Conservation (phyloP, 306 rosid species). For the Cajanus cajan region DNA sequence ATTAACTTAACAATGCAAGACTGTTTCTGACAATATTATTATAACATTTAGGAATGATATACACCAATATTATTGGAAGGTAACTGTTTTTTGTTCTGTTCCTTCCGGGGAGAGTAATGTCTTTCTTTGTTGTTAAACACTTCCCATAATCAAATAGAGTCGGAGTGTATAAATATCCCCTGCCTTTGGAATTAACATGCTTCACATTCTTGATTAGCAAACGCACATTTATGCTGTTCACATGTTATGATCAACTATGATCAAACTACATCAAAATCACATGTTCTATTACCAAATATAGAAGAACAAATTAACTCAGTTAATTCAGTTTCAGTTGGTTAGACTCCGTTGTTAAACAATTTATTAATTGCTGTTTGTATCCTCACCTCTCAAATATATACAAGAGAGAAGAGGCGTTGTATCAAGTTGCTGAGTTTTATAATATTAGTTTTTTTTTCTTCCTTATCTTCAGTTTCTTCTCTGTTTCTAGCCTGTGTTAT, state of each 20-base stretch:
- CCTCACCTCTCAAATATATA: no score
- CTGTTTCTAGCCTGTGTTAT: no score
- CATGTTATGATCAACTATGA: neutral
- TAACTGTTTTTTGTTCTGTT: neutral
- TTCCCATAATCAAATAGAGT: neutral
- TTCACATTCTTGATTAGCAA: constrained; percentile 2
- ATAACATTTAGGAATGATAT: neutral
- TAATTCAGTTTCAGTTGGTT: no score
- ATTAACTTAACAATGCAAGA: neutral
- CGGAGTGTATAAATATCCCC: neutral
- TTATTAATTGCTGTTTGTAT: no score
- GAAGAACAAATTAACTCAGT: no score
- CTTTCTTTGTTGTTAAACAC: neutral
- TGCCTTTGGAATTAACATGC: neutral
- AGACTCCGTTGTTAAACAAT: no score
- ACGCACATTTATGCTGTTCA: neutral
- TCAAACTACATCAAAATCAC: constrained; percentile 9
- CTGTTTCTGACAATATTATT: neutral
- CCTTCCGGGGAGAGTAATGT: neutral
- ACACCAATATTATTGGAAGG: neutral
- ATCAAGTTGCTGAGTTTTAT: no score
- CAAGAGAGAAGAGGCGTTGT: no score
- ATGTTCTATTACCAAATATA: no score
- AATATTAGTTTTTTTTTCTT: no score
- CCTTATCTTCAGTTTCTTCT: no score